Evolutionary conservation across 768 basidiomycete genomes (phyloP).

Genomic region (Tylopilus balloui): DNA sequence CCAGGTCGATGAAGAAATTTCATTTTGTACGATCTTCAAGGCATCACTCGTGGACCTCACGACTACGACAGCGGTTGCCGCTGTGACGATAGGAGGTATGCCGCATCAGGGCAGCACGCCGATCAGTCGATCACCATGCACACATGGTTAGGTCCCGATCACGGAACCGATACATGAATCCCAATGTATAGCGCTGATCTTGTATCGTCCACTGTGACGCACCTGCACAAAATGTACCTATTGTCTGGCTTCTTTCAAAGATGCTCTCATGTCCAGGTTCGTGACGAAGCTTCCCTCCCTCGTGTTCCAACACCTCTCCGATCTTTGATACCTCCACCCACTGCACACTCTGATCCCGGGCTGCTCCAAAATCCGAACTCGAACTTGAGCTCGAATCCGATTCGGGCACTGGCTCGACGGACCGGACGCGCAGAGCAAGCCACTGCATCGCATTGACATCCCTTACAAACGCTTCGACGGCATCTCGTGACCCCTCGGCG

Average conservation of each 20-base stretch:
- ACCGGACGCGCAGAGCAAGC: conserved; percentile 63
- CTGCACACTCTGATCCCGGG: background rate
- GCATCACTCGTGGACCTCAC: conserved; percentile 58
- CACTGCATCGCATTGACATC: conserved; percentile 76
- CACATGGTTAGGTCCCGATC: too few species aligned
- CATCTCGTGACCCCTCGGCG: background rate
- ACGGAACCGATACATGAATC: too few species aligned
- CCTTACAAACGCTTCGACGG: conserved; percentile 51
- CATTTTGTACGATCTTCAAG: conserved; percentile 71
- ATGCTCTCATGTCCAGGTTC: conserved; percentile 62
- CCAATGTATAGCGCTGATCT: too few species aligned
- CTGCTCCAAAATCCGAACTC: background rate
- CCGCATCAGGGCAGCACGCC: too few species aligned
- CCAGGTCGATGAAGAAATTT: conserved; percentile 57
- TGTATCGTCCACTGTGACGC: too few species aligned
- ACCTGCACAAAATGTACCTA: background rate
- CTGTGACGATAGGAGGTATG: conserved; percentile 44
- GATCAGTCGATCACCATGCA: too few species aligned
- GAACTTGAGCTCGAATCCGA: too few species aligned
- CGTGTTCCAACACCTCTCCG: conserved; percentile 58
- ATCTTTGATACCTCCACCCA: conserved; percentile 71
- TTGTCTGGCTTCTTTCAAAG: conserved; percentile 4
- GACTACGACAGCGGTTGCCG: conserved; percentile 39
- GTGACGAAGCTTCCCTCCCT: conserved; percentile 51
- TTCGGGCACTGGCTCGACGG: conserved; percentile 42